A percentile compares a stretch with the other conserved stretches of the same genome.
phyloP scores from a whole-genome alignment of 176 grass and related monocot genomes.

The Rhynchospora pubera region DNA sequence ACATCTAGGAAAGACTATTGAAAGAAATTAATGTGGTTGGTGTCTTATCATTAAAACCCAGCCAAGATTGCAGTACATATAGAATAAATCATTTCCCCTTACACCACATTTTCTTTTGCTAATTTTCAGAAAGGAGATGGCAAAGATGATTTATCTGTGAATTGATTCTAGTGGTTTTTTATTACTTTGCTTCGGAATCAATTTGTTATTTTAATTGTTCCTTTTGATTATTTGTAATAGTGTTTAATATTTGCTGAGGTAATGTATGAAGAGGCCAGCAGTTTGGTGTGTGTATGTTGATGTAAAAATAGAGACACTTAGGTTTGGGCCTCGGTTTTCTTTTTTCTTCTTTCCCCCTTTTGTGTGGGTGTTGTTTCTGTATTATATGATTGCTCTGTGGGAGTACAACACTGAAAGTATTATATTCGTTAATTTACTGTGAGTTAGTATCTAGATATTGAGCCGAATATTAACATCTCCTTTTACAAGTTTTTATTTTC shows the following conservation, averaged over 20 bases:
- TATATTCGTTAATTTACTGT: constrained; percentile 15
- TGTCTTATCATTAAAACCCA: background rate
- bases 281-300: constrained; percentile 23
- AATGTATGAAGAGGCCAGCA: constrained; percentile 4
- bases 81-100: background rate
- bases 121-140: constrained; percentile 72
- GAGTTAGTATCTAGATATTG: background rate
- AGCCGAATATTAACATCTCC: background rate
- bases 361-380: constrained; percentile 1
- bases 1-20: background rate
- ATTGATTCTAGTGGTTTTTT: constrained; percentile 8
- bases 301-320: constrained; percentile 21
- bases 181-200: background rate
- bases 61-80: background rate
- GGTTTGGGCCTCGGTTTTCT: constrained; percentile 17
- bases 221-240: constrained; percentile 22
- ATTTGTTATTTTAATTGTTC: constrained; percentile 20
- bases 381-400: background rate
- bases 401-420: constrained; percentile 16
- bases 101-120: constrained; percentile 6
- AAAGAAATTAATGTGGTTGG: background rate
- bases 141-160: constrained; percentile 39
- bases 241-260: background rate
- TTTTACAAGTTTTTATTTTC: background rate
- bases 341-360: background rate